Evolutionary conservation across 352 stramenopile species (phyloP).

Genomic region (Phytophthora fragariaefolia): DNA sequence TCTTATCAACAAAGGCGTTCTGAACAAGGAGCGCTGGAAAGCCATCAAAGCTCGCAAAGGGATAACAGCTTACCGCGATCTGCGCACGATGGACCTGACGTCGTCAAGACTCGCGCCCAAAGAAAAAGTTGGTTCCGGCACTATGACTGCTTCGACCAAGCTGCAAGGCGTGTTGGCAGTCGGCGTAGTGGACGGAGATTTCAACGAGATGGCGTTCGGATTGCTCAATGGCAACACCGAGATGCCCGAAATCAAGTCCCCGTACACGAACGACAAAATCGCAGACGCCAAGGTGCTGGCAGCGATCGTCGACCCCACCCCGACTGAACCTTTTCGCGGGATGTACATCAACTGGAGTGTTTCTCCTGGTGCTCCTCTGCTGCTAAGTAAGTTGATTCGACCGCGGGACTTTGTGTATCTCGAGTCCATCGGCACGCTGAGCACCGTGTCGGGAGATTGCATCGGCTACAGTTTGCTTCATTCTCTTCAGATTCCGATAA

Average conservation of each 20-base stretch:
- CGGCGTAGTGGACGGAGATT: conserved; percentile 35
- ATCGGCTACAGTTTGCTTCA: conserved; percentile 60
- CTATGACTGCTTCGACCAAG: conserved; percentile 35
- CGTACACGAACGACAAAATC: conserved; percentile 61
- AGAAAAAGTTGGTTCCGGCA: conserved; percentile 31
- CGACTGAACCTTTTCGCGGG: conserved; percentile 47
- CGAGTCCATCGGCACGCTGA: conserved; percentile 44
- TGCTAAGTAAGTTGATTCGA: conserved; percentile 44
- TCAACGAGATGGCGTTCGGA: conserved; percentile 54
- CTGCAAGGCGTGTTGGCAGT: conserved; percentile 33
- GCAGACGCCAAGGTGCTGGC: conserved; percentile 55
- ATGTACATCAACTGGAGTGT: conserved; percentile 54
- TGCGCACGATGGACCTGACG: conserved; percentile 22
- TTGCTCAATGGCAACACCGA: conserved; percentile 36
- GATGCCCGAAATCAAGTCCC: conserved; percentile 43
- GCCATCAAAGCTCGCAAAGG: conserved; percentile 36
- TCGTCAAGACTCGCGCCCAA: conserved; percentile 25
- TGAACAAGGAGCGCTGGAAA: conserved; percentile 53
- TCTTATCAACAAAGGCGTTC: conserved; percentile 24
- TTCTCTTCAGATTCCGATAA: conserved; percentile 52
- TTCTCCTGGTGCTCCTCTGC: conserved; percentile 31
- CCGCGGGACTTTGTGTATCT: conserved; percentile 58
- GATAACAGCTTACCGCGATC: conserved; percentile 39
- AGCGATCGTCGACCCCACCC: conserved; percentile 40
- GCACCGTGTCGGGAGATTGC: conserved; percentile 32